These are phyloP conservation scores for Apiospora saccharicola DNA, from an alignment of 2,329 filamentous ascomycete species.

Conservation along the genomic window DNA sequence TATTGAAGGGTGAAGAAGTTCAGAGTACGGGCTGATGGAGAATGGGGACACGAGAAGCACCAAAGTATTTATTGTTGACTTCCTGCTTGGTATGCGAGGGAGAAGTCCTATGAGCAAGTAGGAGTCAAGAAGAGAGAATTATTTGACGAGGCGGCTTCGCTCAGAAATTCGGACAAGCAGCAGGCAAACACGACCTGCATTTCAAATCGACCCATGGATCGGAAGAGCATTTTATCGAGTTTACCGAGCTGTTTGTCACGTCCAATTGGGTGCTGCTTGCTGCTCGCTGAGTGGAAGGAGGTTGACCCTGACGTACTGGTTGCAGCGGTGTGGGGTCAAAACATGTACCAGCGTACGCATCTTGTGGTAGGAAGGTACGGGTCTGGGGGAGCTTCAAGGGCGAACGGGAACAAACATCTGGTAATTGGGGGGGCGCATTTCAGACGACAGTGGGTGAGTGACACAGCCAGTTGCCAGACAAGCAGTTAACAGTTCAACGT, in stretches of 20 bases:
- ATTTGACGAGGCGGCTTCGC: neutral
- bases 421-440: neutral
- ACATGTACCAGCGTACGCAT: neutral
- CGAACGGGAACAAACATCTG: neutral
- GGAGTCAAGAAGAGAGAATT: constrained; percentile 11
- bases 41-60: neutral
- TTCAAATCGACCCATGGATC: neutral
- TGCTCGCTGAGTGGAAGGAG: neutral
- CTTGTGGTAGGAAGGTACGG: neutral
- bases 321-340: neutral
- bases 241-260: constrained; percentile 6
- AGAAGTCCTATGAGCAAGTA: neutral
- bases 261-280: constrained; percentile 1
- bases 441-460: neutral
- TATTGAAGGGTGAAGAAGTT: constrained; percentile 8
- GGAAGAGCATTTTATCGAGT: constrained; percentile 8
- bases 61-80: neutral
- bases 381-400: neutral
- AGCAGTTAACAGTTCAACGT: neutral
- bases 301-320: constrained; percentile 1
- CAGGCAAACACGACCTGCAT: neutral
- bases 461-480: neutral
- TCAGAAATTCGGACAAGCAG: constrained; percentile 8
- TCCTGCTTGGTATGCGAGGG: neutral
- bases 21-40: neutral